These are phyloP conservation scores for Yarrowia bubula DNA, from an alignment of 805 yeast genomes.

Conservation along the genomic window DNA sequence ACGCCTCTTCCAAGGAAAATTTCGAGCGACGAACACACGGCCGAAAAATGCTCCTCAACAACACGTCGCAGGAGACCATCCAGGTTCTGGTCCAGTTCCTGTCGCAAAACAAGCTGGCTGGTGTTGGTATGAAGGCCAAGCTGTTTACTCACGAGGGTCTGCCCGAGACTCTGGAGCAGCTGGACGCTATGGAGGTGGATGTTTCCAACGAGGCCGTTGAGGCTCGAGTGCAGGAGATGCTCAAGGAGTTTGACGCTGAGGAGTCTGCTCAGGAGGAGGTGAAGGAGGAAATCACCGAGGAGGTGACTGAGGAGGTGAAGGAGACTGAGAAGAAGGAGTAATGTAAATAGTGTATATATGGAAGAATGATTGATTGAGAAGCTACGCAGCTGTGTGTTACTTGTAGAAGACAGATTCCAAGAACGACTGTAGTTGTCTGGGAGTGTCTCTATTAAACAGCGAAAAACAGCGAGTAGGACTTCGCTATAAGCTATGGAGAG, in stretches of 20 bases:
- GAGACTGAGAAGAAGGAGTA: conserved; percentile 18
- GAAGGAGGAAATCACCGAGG: background rate
- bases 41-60: conserved; percentile 72
- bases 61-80: conserved; percentile 78
- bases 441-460: too few relatives aligned
- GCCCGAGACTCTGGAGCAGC: conserved; percentile 43
- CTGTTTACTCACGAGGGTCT: conserved; percentile 56
- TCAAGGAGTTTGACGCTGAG: conserved; percentile 27
- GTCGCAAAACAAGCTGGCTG: conserved; percentile 24
- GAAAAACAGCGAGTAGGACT: too few relatives aligned
- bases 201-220: conserved; percentile 1
- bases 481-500: too few relatives aligned
- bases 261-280: background rate
- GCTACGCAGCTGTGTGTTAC: too few relatives aligned
- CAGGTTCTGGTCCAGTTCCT: conserved; percentile 53
- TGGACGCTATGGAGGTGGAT: conserved; percentile 39
- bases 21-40: conserved; percentile 84
- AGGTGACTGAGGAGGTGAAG: background rate
- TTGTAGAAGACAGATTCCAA: too few relatives aligned
- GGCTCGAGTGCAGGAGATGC: conserved; percentile 23
- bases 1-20: conserved; percentile 91
- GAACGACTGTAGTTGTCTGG: too few relatives aligned
- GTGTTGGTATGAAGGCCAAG: conserved; percentile 74
- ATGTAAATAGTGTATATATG: conserved; percentile 25
- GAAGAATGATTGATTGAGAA: background rate